phyloP scores from a whole-genome alignment of 2,329 filamentous ascomycete genomes.

The Elsinoe batatas region DNA sequence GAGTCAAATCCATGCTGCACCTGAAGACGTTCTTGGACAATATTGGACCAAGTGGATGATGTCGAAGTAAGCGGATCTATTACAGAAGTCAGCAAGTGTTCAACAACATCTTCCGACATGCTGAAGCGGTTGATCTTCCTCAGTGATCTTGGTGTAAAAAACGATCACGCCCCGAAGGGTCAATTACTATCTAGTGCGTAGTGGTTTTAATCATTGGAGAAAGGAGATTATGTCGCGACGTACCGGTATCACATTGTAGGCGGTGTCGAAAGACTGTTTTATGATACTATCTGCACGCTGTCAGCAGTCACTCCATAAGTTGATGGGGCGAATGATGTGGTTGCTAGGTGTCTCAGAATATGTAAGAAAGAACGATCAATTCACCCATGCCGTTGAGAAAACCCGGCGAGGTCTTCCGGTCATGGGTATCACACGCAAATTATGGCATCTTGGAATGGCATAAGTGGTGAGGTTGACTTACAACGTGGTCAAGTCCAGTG shows the following conservation, averaged over 20 bases:
- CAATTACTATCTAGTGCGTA: constrained; percentile 47
- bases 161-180: constrained; percentile 27
- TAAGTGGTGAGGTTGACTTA: constrained; percentile 6
- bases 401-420: constrained; percentile 87
- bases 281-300: background rate
- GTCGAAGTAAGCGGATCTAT: background rate
- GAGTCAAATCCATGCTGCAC: constrained; percentile 21
- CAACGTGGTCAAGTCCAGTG: background rate
- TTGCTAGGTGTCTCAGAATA: constrained; percentile 63
- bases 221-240: background rate
- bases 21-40: background rate
- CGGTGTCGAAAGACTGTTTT: too few species aligned
- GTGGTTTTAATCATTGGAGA: constrained; percentile 55
- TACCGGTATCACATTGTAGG: background rate
- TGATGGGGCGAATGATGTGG: background rate
- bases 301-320: background rate
- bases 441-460: constrained; percentile 67
- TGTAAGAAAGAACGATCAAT: constrained; percentile 93
- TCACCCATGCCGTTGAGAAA: constrained; percentile 63
- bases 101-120: background rate
- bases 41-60: background rate
- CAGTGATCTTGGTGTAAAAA: constrained; percentile 34
- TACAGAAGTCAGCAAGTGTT: background rate
- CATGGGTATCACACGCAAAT: constrained; percentile 95
- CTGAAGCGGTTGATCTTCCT: constrained; percentile 17